phyloP scores from a whole-genome alignment of 2,329 filamentous ascomycete genomes.

The Claviceps sorghi region DNA sequence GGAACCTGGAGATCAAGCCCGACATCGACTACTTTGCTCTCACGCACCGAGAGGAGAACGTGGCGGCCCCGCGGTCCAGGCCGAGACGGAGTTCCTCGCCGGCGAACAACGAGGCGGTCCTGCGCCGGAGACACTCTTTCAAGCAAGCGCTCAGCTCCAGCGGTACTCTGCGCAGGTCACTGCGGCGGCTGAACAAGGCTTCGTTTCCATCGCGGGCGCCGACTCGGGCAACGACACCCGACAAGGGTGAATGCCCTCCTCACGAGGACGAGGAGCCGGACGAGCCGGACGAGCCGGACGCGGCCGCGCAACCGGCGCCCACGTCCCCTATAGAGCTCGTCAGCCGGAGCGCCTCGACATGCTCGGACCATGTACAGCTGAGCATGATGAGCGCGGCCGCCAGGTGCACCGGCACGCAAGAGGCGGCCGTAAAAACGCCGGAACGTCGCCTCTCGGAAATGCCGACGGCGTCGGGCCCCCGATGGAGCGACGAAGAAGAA shows the following conservation, averaged over 20 bases:
- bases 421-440: conserved; percentile 11
- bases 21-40: conserved; percentile 42
- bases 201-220: conserved; percentile 8
- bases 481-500: conserved; percentile 16
- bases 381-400: conserved; percentile 13
- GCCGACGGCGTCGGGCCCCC: conserved; percentile 10
- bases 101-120: conserved; percentile 6
- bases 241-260: conserved; percentile 15
- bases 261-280: conserved; percentile 36
- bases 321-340: conserved; percentile 8
- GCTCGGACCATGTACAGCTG: conserved; percentile 10
- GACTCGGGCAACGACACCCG: conserved; percentile 1
- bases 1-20: conserved; percentile 32
- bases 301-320: conserved; percentile 2
- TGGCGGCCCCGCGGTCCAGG: conserved; percentile 2
- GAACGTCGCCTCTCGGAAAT: conserved; percentile 5
- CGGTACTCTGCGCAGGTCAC: conserved; percentile 20
- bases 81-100: conserved; percentile 2
- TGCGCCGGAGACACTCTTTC: conserved; percentile 17
- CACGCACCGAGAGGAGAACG: conserved; percentile 17
- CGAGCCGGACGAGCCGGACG: conserved; percentile 18
- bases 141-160: conserved; percentile 17
- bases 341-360: conserved; percentile 14
- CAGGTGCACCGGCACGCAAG: conserved; percentile 13
- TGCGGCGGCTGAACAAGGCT: conserved; percentile 17